Evolutionary conservation across 1,284 basidiomycete genomes (phyloP).

Genomic region (Apiotrichum laibachii): DNA sequence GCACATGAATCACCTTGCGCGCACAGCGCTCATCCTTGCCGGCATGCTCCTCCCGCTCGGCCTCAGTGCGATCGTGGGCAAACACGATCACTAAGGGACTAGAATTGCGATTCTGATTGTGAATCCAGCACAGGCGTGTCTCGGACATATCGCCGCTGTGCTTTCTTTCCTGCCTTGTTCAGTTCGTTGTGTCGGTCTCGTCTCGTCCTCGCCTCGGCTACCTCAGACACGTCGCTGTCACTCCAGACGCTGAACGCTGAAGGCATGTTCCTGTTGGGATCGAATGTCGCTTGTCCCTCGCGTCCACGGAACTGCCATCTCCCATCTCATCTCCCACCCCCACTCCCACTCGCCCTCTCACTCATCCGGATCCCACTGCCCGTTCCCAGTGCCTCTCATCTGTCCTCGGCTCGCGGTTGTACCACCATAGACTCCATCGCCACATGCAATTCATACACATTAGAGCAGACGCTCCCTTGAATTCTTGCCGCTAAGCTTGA

Average conservation of each 20-base stretch:
- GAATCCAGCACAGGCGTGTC: too few species aligned
- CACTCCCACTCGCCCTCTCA: neutral
- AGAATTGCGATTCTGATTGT: too few species aligned
- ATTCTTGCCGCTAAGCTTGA: too few species aligned
- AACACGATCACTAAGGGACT: conserved; percentile 39
- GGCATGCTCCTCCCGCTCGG: conserved; percentile 71
- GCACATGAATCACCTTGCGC: conserved; percentile 49
- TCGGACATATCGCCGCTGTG: too few species aligned
- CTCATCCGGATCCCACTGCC: neutral
- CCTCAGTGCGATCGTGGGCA: conserved; percentile 57
- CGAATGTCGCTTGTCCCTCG: neutral
- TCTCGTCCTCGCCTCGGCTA: too few species aligned
- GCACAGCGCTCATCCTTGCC: conserved; percentile 59
- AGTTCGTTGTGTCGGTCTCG: too few species aligned
- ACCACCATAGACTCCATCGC: conserved; percentile 10
- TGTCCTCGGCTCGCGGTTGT: neutral
- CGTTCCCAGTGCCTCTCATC: neutral
- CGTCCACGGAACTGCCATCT: neutral
- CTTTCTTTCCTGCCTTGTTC: too few species aligned
- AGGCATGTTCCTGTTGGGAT: neutral
- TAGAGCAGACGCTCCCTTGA: neutral
- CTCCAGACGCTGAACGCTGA: neutral
- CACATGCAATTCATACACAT: neutral
- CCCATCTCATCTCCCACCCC: too few species aligned
- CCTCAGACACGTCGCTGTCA: neutral